A percentile compares a stretch with the other conserved stretches of the same genome.
These are phyloP conservation scores for Psophocarpus tetragonolobus DNA, from an alignment of 306 rosid species.

Conservation along the genomic window DNA sequence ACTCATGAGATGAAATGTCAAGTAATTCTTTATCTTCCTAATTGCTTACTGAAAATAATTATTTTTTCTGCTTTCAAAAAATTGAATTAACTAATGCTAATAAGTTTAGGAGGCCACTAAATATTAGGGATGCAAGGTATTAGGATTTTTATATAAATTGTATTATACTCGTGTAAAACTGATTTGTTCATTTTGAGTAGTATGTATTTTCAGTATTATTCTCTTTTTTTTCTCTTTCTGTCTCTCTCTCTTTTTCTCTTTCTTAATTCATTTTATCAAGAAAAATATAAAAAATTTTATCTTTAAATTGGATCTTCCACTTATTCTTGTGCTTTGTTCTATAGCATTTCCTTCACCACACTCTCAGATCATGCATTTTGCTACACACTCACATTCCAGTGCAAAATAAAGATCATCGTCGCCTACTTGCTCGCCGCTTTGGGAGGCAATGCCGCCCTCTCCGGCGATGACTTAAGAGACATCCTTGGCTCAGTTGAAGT, in stretches of 20 bases:
- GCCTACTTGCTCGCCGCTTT: conserved; percentile 56
- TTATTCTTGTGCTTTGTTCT: too few relatives aligned
- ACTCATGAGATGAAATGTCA: background rate
- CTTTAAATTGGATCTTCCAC: too few relatives aligned
- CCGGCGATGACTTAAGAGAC: conserved; percentile 39
- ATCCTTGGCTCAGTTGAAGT: conserved; percentile 67
- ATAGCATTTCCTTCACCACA: too few relatives aligned
- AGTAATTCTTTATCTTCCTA: background rate
- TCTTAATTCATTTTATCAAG: too few relatives aligned
- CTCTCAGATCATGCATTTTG: background rate
- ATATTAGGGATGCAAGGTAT: background rate
- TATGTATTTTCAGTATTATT: too few relatives aligned
- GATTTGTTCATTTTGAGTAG: too few relatives aligned
- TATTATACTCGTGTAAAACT: too few relatives aligned
- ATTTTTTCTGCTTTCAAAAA: background rate
- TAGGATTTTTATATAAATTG: too few relatives aligned
- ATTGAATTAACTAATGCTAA: background rate
- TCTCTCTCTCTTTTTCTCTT: too few relatives aligned
- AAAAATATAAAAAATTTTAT: too few relatives aligned
- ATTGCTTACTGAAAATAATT: background rate
- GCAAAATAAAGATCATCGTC: conserved; percentile 56
- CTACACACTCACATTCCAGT: too few relatives aligned
- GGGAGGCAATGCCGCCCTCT: conserved; percentile 54
- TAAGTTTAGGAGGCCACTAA: background rate
- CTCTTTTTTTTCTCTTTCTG: too few relatives aligned